Base-by-base conservation (phyloP, 2,329 filamentous ascomycete species). In the Helotiales sp. region DNA sequence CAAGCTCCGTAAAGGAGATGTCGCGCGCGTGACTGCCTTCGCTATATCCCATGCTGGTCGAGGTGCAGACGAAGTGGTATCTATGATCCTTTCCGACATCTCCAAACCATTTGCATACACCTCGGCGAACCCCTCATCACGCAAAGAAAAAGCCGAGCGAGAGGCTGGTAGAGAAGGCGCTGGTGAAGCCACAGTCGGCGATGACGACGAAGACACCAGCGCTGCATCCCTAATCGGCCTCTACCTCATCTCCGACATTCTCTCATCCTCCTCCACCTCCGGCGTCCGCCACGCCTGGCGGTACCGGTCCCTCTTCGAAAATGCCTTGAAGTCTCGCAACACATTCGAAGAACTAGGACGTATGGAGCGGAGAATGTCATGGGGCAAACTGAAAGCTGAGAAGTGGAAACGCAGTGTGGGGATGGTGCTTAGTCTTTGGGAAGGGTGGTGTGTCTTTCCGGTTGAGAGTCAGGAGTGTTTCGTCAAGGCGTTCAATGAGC, bases 31-130 rank as follows among this genome's bases (percentile, higher is more conserved):
- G 1, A 95, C 94, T 0, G 87, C 91, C 2, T 97, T 98, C 79
- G 94, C 94, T 13, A 93, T 98, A 64, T 90, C 90, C 2, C 93
- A 98, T 77, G 92, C 93, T 1, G 92, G 91, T 45, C 86, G 89
- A 22, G 96, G 94, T 17, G 91, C 93, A 13, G 92, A 96, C 70
- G 96, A 98, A 80, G 90, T 97, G 40, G 93, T 97, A n/a, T 87
- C 95, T 59, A 87, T 97, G 80, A 89, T 98, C 43, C 86, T 97
- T 0, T 85, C 89, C 0, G 98, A 99, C 74, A 84, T 98, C 37
- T 84, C 91, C 67, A 87, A 85, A 61, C 96, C 96, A 0, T 88
- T 96, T 66, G 86, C 89, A 6, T 87, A 90, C 71, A 92, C 89
- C 0, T 86, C 85, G 6, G 91, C 91, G 26, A 94, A 93, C 67